Conservation (phyloP, 208 protist genomes). For the Phytomonas sp. region DNA sequence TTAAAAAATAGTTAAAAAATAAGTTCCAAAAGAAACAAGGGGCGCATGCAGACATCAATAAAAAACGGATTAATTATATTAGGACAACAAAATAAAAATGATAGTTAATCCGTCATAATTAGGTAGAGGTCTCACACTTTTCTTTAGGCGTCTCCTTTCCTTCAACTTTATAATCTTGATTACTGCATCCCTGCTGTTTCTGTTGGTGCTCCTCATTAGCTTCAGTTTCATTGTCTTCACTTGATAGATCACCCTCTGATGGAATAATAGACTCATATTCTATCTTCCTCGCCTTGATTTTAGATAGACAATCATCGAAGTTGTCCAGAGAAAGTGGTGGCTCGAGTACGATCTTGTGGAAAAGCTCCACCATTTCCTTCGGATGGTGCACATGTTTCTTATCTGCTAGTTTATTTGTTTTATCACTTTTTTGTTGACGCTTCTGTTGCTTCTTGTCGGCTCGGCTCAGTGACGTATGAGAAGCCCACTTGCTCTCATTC, state of each 20-base stretch:
- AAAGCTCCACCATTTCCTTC: slow-evolving; percentile 60
- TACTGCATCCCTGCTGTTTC: slow-evolving; percentile 15
- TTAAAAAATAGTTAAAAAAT: slow-evolving; percentile 9
- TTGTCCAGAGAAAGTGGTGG: slow-evolving; percentile 29
- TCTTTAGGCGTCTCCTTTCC: slow-evolving; percentile 15
- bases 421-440: slow-evolving; percentile 16
- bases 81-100: neutral
- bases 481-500: slow-evolving; percentile 54
- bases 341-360: slow-evolving; percentile 46
- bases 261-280: slow-evolving; percentile 46
- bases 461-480: slow-evolving; percentile 18
- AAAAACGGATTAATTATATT: neutral
- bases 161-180: neutral
- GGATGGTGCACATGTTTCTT: slow-evolving; percentile 42
- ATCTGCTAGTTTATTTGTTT: slow-evolving; percentile 9
- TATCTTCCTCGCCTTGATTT: slow-evolving; percentile 30
- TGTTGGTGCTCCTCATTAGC: neutral
- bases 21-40: neutral
- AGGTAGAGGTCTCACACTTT: neutral
- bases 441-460: slow-evolving; percentile 26
- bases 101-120: neutral
- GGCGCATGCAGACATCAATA: neutral
- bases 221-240: slow-evolving; percentile 48
- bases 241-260: slow-evolving; percentile 48
- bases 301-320: slow-evolving; percentile 35